Evolutionary conservation across 2,329 filamentous ascomycete genomes (phyloP).

Genomic region (Calonectria pseudoturangicola): DNA sequence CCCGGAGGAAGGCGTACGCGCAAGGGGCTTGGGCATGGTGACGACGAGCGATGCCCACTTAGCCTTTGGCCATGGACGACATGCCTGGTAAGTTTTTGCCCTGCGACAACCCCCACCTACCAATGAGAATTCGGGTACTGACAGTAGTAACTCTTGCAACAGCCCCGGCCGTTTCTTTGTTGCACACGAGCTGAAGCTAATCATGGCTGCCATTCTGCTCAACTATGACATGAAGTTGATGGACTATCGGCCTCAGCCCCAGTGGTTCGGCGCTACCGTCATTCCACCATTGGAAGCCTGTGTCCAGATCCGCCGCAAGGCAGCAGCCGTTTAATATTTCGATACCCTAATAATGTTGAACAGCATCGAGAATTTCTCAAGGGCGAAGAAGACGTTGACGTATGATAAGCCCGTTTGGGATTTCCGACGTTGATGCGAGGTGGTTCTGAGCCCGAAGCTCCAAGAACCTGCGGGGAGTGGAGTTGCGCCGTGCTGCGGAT

Average conservation of each 20-base stretch:
- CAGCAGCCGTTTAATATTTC: slow-evolving; percentile 4
- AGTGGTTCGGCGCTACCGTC: slow-evolving; percentile 67
- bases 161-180: slow-evolving; percentile 75
- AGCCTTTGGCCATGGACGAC: slow-evolving; percentile 74
- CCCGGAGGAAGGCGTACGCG: slow-evolving; percentile 57
- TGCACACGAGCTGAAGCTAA: slow-evolving; percentile 73
- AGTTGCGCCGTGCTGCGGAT: too few relatives aligned
- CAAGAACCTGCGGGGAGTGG: too few relatives aligned
- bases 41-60: slow-evolving; percentile 71
- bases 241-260: slow-evolving; percentile 60
- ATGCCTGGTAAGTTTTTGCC: slow-evolving; percentile 63
- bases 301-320: slow-evolving; percentile 53
- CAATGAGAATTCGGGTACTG: too few relatives aligned
- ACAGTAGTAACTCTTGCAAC: not conserved
- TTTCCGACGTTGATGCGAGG: too few relatives aligned
- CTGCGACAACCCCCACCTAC: not conserved
- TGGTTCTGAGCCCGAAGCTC: too few relatives aligned
- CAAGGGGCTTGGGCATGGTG: slow-evolving; percentile 68
- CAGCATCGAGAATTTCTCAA: not conserved
- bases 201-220: slow-evolving; percentile 69
- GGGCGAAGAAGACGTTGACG: too few relatives aligned
- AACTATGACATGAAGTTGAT: slow-evolving; percentile 72
- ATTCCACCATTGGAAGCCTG: slow-evolving; percentile 54
- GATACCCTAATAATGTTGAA: not conserved
- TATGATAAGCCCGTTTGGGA: too few relatives aligned